A percentile compares a stretch with the other conserved stretches of the same genome.
Evolutionary conservation across 2,329 filamentous ascomycete genomes (phyloP).

Genomic region (Lecanicillium sp.): DNA sequence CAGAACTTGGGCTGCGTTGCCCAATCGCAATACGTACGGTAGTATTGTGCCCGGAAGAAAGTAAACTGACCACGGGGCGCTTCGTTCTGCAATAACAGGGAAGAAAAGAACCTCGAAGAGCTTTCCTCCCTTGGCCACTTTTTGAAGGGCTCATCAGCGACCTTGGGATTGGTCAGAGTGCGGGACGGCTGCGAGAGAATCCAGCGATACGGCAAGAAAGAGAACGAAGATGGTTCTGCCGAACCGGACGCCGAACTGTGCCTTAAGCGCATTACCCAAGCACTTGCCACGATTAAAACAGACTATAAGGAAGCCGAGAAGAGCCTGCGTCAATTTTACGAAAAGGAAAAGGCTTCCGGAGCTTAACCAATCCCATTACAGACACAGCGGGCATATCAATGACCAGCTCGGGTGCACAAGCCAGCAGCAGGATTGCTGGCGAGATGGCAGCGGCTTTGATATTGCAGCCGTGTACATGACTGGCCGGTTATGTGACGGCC

Average conservation of each 20-base stretch:
- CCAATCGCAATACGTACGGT: too few species aligned
- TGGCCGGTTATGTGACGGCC: too few species aligned
- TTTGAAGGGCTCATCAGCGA: conserved; percentile 93
- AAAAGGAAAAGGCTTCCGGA: conserved; percentile 11
- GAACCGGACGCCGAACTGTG: conserved; percentile 61
- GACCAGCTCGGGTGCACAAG: too few species aligned
- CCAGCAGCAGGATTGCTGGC: too few species aligned
- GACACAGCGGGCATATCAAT: too few species aligned
- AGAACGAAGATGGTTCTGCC: conserved; percentile 66
- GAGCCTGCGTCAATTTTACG: conserved; percentile 61
- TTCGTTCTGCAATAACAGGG: too few species aligned
- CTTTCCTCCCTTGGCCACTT: conserved; percentile 88
- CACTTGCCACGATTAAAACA: conserved; percentile 61
- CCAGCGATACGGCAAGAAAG: conserved; percentile 79
- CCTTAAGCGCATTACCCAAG: conserved; percentile 61
- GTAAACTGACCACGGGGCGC: too few species aligned
- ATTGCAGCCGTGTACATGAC: too few species aligned
- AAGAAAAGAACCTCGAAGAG: conserved; percentile 58
- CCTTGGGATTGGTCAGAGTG: conserved; percentile 82
- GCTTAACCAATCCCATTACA: too few species aligned
- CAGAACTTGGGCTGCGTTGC: too few species aligned
- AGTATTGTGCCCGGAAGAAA: too few species aligned
- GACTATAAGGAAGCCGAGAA: conserved; percentile 70
- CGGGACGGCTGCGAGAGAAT: conserved; percentile 95
- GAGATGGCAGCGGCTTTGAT: too few species aligned